Base-by-base conservation (phyloP, 1,139 yeast genomes). In the Yamadazyma kanchanaburiensis region DNA sequence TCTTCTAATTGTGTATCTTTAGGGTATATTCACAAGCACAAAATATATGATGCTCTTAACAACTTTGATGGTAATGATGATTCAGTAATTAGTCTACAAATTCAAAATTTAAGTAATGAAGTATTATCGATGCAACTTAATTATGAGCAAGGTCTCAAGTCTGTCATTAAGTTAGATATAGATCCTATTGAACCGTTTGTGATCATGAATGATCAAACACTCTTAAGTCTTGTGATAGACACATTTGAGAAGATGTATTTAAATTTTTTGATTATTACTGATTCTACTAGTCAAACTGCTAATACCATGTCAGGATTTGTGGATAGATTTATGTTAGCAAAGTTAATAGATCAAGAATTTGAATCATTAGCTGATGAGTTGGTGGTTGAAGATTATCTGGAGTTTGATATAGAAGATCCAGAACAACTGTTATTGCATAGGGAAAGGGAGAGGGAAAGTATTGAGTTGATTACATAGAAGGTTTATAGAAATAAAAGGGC, bases 161-260 rank as follows among this genome's bases (percentile, higher is more conserved):
- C n/a, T n/a, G n/a, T n/a, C n/a, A n/a, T n/a, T n/a, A n/a, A n/a
- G n/a, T n/a, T n/a, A n/a, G 7, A 7, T 8, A 18, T 18, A 7
- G 31, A 31, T 4, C 25, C 31, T 13, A 59, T 55, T 21, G 38
- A 35, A 21, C 44, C 56, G 1, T 42, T 40, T 15, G 40, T 60
- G 3, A 43, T 55, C 3, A 43, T 61, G 18, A 62, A 61, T 34
- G 65, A 61, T 29, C 34, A 43, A 19, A 54, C 67, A 1, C 64
- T 72, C 3, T 45, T 60, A n/a, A 48, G 64, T 4, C 48, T 60
- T 12, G 52, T 63, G 2, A 39, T 67, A 13, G 71, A 68, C 34
- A 48, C 58, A 16, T 67, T 68, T 42, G 74, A 68, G 32, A 60
- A 64, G 34, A 46, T 68, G 32, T 58, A 61, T 30, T 38, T 67